Evolutionary conservation across 2,329 filamentous ascomycete species (phyloP).

Genomic region (Colletotrichum magnum): DNA sequence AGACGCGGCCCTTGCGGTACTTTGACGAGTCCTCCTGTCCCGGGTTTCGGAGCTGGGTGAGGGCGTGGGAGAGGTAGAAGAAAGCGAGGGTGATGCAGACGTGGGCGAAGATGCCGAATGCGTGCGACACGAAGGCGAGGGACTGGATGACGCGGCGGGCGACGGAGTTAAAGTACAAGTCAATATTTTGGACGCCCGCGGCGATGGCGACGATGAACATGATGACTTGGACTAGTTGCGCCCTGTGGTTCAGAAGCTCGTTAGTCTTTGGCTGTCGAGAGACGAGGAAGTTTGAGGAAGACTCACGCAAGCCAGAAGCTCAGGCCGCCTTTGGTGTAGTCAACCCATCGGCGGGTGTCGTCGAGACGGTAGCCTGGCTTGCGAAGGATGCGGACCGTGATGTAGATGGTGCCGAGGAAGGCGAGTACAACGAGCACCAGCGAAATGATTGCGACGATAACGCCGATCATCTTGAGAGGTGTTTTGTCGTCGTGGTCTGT

Average conservation of each 20-base stretch:
- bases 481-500: no score
- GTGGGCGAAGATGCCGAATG: neutral
- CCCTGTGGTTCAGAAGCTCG: neutral
- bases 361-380: slow-evolving; percentile 18
- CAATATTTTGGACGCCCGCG: no score
- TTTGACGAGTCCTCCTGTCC: neutral
- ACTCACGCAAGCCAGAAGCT: slow-evolving; percentile 7
- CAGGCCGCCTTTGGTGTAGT: slow-evolving; percentile 9
- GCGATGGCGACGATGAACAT: neutral
- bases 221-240: neutral
- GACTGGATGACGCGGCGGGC: neutral
- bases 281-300: neutral
- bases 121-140: neutral
- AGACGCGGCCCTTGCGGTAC: neutral
- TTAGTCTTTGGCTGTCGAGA: neutral
- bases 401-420: neutral
- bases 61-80: slow-evolving; percentile 22
- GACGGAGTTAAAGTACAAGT: neutral
- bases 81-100: slow-evolving; percentile 13
- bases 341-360: slow-evolving; percentile 21
- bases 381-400: slow-evolving; percentile 7
- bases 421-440: slow-evolving; percentile 6
- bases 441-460: no score
- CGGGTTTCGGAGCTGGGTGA: slow-evolving; percentile 11
- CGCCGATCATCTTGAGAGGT: no score